phyloP scores from a whole-genome alignment of 139 green algal genomes.

The Eudorina sp. region DNA sequence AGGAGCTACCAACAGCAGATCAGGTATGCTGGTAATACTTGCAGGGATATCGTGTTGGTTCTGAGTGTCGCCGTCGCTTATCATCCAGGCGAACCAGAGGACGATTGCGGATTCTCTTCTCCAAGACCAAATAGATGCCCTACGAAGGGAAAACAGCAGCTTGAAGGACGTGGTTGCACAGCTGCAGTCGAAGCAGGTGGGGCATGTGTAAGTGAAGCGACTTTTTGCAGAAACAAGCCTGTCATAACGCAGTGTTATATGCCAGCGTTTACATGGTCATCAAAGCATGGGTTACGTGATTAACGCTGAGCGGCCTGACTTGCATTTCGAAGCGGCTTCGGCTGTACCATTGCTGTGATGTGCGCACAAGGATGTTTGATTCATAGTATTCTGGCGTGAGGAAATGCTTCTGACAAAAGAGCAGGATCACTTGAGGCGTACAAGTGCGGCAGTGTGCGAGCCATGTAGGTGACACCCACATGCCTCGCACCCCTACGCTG shows the following conservation, averaged over 20 bases:
- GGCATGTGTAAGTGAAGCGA: background rate
- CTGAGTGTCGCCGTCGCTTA: slow-evolving; percentile 1
- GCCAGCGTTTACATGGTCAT: too few relatives aligned
- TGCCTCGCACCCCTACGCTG: too few relatives aligned
- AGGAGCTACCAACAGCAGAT: slow-evolving; percentile 12
- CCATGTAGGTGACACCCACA: too few relatives aligned
- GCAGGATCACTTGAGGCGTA: too few relatives aligned
- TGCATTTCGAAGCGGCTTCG: slow-evolving; percentile 19
- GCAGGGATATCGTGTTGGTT: background rate
- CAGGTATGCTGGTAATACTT: background rate
- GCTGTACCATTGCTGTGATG: too few relatives aligned
- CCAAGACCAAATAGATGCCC: slow-evolving; percentile 36
- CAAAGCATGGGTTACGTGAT: too few relatives aligned
- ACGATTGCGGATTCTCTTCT: slow-evolving; percentile 33
- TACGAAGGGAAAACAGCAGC: slow-evolving; percentile 8
- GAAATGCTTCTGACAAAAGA: too few relatives aligned
- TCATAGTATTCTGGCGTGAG: too few relatives aligned
- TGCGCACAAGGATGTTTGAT: too few relatives aligned
- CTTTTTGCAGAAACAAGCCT: background rate
- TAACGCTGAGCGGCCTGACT: background rate
- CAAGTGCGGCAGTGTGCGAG: too few relatives aligned
- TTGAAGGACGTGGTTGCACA: background rate
- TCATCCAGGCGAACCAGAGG: slow-evolving; percentile 20
- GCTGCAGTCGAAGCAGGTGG: slow-evolving; percentile 34
- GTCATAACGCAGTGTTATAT: background rate